Base-by-base conservation (phyloP, 805 yeast species). In the Candida maltosa region DNA sequence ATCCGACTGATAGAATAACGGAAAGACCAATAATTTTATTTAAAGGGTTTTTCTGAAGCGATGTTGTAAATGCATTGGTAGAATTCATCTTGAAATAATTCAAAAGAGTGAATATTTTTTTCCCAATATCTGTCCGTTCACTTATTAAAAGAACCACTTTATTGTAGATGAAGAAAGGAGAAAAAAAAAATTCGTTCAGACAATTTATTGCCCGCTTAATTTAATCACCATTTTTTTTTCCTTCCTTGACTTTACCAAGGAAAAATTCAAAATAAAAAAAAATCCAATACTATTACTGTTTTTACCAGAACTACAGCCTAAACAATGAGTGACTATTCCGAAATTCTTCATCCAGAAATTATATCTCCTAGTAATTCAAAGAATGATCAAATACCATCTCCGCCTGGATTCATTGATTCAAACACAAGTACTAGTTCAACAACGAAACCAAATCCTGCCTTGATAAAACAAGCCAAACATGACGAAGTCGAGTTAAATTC, bases 1-100 rank as follows among this genome's bases (percentile, higher is more conserved):
- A 91, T 5, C 98, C 98, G 46, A 87, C 73, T 1, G 97, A 93
- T 20, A 91, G 71, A 30, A 89, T 79, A 26, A 80, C 70, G 11
- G 93, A 76, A 14, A 87, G 76, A 11, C 83, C 81, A 28, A 87
- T 83, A 49, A 87, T 83, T 52, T 80, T 82, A 38, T 86, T 83
- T 43, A 87, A 63, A 23, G 95, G 94, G 42, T 81, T 62, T 5
- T 25, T 26, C 20, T 74, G 38, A 34, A 47, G 42, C 12, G 46
- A 32, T 18, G 41, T 36, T 15, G 42, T 36, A n/a, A n/a, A n/a
- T n/a, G n/a, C n/a, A n/a, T n/a, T n/a, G 2, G 53, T 51, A 4
- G 54, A 51, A 31, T 53, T 49, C 57, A 52, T 52, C 15, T 16
- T 23, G 26, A 6, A 20, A 8, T 21, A 21, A 14, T 19, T 18